Base-by-base conservation (phyloP, 768 basidiomycete genomes). In the Trametes elegans region DNA sequence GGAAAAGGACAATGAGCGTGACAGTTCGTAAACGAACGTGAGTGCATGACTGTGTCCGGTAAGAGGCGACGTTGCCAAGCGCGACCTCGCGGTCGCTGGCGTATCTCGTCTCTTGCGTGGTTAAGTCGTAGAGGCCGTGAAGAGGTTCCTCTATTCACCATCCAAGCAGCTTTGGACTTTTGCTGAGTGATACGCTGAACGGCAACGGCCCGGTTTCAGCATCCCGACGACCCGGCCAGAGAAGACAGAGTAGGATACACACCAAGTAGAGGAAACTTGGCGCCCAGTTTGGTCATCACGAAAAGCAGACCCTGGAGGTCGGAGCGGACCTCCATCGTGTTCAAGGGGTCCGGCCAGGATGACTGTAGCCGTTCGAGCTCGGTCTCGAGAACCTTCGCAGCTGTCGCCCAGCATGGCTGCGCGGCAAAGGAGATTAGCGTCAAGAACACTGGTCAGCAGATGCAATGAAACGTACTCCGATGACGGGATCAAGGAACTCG, bases 401-500 rank as follows among this genome's bases (percentile, higher is more conserved):
- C 83, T 49, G 74, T 76, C 14, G 83, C 83, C 88, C 88, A 89
- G 60, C 87, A 88, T 8, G 83, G 79, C 88, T 88, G 60, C 28
- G 32, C 36, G 40, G 8, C 54, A 34, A 16, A 38, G 52, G 18
- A 27, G 19, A 29, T 50, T 35, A 51, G 35, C 36, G 27, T 28
- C 43, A 32, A n/a, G 26, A 16, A 10, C 3, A 16, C 41, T 4
- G 41, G 13, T 39, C 38, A 32, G 32, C 10, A 16, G 27, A n/a
- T n/a, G 24, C 36, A 18, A 11, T 40, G 34, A 34, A 44, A 71
- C 86, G 60, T 73, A 90, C 88, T 47, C 84, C 87, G 58, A 90
- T 76, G 59, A 90, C 81, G 23, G 88, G 88, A 71, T 91, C 88
- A n/a, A 90, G 76, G 68, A 82, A 85, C 34, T 79, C 77, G 58